Conservation (phyloP, 495 filamentous ascomycete genomes). For the Podospora anserina region DNA sequence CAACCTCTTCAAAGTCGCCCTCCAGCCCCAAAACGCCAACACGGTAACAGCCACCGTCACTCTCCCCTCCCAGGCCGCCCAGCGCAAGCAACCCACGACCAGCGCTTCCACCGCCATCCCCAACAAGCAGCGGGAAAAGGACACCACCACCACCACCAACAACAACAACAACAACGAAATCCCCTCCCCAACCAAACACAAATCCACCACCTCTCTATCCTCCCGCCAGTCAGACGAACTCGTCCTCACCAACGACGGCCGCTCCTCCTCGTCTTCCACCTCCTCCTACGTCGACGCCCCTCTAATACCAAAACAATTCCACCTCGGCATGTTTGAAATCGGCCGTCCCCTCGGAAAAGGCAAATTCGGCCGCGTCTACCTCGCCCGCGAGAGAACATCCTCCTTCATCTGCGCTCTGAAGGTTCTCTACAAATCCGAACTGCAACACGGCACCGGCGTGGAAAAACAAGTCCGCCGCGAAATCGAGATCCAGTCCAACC, state of each 20-base stretch:
- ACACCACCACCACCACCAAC: constrained; percentile 31
- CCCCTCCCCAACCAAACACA: constrained; percentile 26
- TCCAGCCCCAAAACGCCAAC: constrained; percentile 63
- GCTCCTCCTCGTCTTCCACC: constrained; percentile 42
- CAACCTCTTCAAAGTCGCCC: constrained; percentile 75
- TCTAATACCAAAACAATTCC: constrained; percentile 64
- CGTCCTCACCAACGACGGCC: constrained; percentile 40
- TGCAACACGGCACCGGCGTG: constrained; percentile 80
- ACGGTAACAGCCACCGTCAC: constrained; percentile 58
- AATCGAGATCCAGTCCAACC: constrained; percentile 95
- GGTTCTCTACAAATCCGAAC: constrained; percentile 90
- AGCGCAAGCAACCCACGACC: constrained; percentile 43
- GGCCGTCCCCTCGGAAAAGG: constrained; percentile 94
- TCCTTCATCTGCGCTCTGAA: constrained; percentile 97
- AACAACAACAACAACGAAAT: constrained; percentile 26
- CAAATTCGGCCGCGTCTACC: constrained; percentile 95
- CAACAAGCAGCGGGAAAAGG: constrained; percentile 27
- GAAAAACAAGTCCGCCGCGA: constrained; percentile 97
- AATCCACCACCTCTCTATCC: constrained; percentile 16
- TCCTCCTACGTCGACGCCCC: constrained; percentile 54
- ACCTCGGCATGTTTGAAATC: constrained; percentile 99
- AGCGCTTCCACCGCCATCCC: constrained; percentile 25
- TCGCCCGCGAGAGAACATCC: constrained; percentile 82
- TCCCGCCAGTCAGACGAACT: constrained; percentile 49
- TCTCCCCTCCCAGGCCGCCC: constrained; percentile 63